Evolutionary conservation across 2,329 filamentous ascomycete species (phyloP).

Genomic region (Cyphellophora attinorum): DNA sequence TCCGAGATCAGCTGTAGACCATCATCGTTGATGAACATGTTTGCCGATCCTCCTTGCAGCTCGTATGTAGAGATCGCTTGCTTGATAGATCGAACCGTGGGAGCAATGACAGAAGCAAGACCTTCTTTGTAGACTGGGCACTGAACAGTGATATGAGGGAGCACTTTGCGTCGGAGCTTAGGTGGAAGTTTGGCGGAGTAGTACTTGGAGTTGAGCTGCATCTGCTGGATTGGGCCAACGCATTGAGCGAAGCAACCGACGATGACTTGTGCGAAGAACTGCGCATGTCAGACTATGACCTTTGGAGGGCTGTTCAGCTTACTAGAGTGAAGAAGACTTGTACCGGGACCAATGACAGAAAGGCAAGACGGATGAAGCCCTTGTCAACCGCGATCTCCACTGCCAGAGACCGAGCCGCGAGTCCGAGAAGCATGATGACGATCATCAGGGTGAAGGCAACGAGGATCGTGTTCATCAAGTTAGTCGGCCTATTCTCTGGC

Average conservation of each 20-base stretch:
- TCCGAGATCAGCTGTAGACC: conserved; percentile 28
- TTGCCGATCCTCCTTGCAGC: conserved; percentile 38
- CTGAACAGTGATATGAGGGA: conserved; percentile 59
- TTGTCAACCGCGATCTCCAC: conserved; percentile 59
- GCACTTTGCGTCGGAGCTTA: conserved; percentile 36
- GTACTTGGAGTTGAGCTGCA: conserved; percentile 69
- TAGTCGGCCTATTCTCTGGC: conserved; percentile 53
- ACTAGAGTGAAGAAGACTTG: conserved; percentile 69
- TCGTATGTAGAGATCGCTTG: conserved; percentile 52
- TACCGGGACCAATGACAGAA: conserved; percentile 57
- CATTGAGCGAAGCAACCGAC: conserved; percentile 66
- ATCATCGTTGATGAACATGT: conserved; percentile 30
- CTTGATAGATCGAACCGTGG: conserved; percentile 48
- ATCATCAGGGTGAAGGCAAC: conserved; percentile 58
- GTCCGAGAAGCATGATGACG: conserved; percentile 57
- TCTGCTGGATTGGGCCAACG: conserved; percentile 64
- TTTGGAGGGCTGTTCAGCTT: conserved; percentile 18
- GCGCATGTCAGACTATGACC: conserved; percentile 11
- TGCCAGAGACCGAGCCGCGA: conserved; percentile 60
- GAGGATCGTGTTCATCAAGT: conserved; percentile 60
- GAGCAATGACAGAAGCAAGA: conserved; percentile 55
- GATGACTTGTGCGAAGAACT: conserved; percentile 71
- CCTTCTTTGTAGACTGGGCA: conserved; percentile 86
- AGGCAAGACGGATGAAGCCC: conserved; percentile 52
- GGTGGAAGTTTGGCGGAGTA: conserved; percentile 63